Evolutionary conservation across 208 protist species (phyloP), one percentile per base, ranked within the genome.

Genomic region (Trypanosoma avium): DNA sequence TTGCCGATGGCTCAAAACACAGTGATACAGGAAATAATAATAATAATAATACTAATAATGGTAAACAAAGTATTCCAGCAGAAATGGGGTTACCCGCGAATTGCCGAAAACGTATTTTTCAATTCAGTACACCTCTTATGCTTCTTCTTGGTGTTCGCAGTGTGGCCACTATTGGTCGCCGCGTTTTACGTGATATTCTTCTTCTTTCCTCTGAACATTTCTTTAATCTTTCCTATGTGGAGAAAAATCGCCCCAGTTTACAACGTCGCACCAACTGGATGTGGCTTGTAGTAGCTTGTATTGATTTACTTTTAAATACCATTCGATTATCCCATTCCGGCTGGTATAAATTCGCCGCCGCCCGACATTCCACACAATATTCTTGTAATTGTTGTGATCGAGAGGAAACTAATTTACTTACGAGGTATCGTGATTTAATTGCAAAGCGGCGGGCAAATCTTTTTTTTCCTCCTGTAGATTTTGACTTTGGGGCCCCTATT

Each of bases 401-500:
- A 6, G 73, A 81, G 56, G 59, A 70, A 0, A 47, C 42, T 1
- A 81, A 92, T 61, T 54, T 63, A 2, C 54, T 81, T 17, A 78
- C 58, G 67, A 74, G 76, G 62, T 77, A 57, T 8, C 71, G 81
- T 59, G 80, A 77, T 22, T 76, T 86, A 50, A 66, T 92, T 36
- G 77, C 77, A 7, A 75, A 82, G 10, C 81, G 75, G 36, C 86
- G 91, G 55, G 74, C 60, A 8, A 71, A 92, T 53, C 60, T 95
- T 21, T 65, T 82, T 32, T 95, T 95, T 48, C 83, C 88, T 8
- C 48, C 64, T 38, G 73, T 95, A 24, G 79, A 92, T 61, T 63
- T 95, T 22, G 88, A 95, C 77, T 95, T 87, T 77, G 88, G 88
- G 17, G 82, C 84, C 5, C 86, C 86, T 19, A 70, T 81, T 27